Evolutionary conservation across 805 yeast species (phyloP), one percentile per base, ranked within the genome.

Genomic region (Wickerhamiella brachini): DNA sequence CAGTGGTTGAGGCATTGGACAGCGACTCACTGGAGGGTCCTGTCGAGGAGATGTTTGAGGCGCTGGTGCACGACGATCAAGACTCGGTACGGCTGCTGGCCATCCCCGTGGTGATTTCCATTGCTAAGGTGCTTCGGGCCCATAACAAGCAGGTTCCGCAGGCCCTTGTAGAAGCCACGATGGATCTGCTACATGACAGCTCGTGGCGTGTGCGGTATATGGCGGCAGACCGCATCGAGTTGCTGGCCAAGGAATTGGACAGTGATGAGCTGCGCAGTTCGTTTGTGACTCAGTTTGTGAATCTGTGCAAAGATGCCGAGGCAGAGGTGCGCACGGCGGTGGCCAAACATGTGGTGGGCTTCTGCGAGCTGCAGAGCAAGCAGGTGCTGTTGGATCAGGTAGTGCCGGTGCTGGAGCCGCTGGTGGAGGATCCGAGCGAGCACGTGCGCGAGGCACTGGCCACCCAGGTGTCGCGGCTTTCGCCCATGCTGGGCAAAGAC

Each of bases 121-220:
- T 90, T 47, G 75, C 90, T 56, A 58, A 62, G 34, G 56, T 55
- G 10, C 57, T 67, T 56, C 64, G 56, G 49, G 54, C 54, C 45
- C 56, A 56, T 23, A 47, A 44, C 42, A 53, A 60, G 13, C 46
- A 49, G 45, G 55, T 57, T 53, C 58, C 57, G 44, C 55, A 59
- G 10, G 61, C 56, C 47, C 55, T 71, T 29, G 61, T 63, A 22
- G 58, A 56, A 20, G 62, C 81, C 56, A 75, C 95, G 2, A 74
- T 83, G 56, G 78, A 79, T 56, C 74, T 93, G 57, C 81, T 86
- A 53, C 77, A 75, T 56, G 98, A 93, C 70, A 87, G 85, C 68
- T 83, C 95, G 62, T 93, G 99, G 99, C 81, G 98, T 68, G 97
- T 93, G 52, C 81, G 98, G 62, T 93, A 90, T 69, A 88, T 93